A percentile compares a stretch with the other conserved stretches of the same genome.
These are phyloP conservation scores for Torulaspora quercuum DNA, from an alignment of 805 yeast genomes.

Conservation along the genomic window DNA sequence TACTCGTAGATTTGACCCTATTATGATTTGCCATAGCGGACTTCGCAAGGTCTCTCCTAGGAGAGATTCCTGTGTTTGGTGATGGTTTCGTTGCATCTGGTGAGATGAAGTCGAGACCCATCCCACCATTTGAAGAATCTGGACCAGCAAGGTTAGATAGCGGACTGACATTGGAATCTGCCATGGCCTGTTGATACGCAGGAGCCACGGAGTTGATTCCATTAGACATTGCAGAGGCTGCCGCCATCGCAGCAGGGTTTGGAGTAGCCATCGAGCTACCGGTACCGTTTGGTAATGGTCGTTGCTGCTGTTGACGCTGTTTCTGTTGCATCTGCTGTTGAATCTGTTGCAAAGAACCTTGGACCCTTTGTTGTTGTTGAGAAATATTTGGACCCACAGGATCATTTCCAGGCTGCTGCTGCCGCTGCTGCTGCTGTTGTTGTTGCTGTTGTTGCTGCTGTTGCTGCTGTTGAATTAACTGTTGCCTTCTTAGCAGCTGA, in stretches of 20 bases:
- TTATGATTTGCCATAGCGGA: conserved; percentile 10
- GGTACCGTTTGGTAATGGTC: conserved; percentile 4
- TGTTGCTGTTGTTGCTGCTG: conserved; percentile 31
- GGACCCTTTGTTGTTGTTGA: conserved; percentile 27
- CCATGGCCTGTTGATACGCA: conserved; percentile 9
- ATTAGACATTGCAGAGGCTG: conserved; percentile 10
- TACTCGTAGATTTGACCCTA: conserved; percentile 12
- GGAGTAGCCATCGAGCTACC: conserved; percentile 10
- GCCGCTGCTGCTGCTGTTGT: conserved; percentile 18
- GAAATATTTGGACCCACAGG: conserved; percentile 17
- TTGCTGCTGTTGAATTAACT: conserved; percentile 39
- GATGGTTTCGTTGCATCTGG: conserved; percentile 19
- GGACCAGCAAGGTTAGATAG: conserved; percentile 6
- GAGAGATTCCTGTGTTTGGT: conserved; percentile 18
- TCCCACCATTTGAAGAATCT: conserved; percentile 13
- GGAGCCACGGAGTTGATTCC: conserved; percentile 7
- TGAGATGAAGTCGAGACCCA: conserved; percentile 24
- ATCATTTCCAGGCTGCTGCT: conserved; percentile 14
- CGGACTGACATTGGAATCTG: conserved; percentile 8
- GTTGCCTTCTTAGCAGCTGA: conserved; percentile 43
- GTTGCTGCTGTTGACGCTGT: conserved; percentile 23
- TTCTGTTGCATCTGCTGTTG: conserved; percentile 32
- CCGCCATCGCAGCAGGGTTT: conserved; percentile 13
- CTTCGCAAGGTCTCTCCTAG: conserved; percentile 16
- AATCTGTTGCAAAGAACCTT: conserved; percentile 28